A percentile compares a stretch with the other conserved stretches of the same genome.
These are phyloP conservation scores for Trichocladium antarcticum DNA, from an alignment of 495 filamentous ascomycete species.

Conservation along the genomic window DNA sequence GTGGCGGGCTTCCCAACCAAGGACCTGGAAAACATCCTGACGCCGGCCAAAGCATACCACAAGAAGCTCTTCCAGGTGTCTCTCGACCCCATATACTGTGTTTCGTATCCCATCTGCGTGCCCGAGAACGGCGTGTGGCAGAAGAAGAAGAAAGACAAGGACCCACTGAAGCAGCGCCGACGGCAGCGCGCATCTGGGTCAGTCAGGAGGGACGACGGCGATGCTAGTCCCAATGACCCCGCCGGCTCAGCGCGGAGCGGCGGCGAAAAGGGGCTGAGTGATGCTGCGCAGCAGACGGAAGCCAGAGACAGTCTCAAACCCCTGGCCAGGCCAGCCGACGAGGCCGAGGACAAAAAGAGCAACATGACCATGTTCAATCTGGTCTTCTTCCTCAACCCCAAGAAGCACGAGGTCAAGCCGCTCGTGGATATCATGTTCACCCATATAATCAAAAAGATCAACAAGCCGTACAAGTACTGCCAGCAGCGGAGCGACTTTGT, in stretches of 20 bases:
- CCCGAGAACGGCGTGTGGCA: slow-evolving; percentile 78
- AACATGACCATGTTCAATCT: slow-evolving; percentile 95
- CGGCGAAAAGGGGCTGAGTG: slow-evolving; percentile 14
- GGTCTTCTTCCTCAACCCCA: slow-evolving; percentile 78
- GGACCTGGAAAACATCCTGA: slow-evolving; percentile 74
- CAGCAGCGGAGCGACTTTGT: slow-evolving; percentile 82
- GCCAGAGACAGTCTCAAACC: slow-evolving; percentile 30
- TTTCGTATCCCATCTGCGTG: slow-evolving; percentile 81
- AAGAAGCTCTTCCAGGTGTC: slow-evolving; percentile 80
- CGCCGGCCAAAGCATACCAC: slow-evolving; percentile 67
- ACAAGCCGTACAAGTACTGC: slow-evolving; percentile 80
- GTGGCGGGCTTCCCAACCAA: slow-evolving; percentile 64
- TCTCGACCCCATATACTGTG: slow-evolving; percentile 71
- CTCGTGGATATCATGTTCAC: slow-evolving; percentile 71
- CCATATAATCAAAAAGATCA: slow-evolving; percentile 79
- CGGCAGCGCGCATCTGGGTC: slow-evolving; percentile 6
- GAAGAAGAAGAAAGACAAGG: slow-evolving; percentile 58
- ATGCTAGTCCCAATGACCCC: slow-evolving; percentile 11
- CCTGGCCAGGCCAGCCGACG: slow-evolving; percentile 29
- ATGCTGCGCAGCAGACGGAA: slow-evolving; percentile 29
- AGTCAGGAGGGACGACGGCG: slow-evolving; percentile 24
- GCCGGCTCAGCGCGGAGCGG: slow-evolving; percentile 7
- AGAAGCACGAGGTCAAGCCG: slow-evolving; percentile 60
- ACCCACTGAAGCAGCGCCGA: slow-evolving; percentile 11
- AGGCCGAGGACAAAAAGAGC: slow-evolving; percentile 44